A percentile compares a stretch with the other conserved stretches of the same genome.
Conservation (phyloP, 2,329 filamentous ascomycete genomes). For the Raffaelea ambrosiae region DNA sequence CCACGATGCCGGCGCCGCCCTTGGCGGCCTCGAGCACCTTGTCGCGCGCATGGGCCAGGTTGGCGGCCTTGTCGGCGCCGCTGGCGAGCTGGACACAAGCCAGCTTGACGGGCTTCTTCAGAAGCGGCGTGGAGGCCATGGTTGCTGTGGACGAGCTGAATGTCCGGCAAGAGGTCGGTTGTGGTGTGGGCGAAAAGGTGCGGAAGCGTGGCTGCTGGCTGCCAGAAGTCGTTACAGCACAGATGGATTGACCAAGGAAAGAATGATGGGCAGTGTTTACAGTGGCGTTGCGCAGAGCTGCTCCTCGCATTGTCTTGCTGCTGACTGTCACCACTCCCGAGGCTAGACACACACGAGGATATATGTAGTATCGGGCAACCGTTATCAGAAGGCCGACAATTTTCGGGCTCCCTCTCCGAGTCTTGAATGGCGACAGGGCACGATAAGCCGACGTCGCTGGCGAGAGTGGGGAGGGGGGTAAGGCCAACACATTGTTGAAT, state of each 20-base stretch:
- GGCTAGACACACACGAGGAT: background rate
- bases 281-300: background rate
- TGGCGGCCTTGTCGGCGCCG: conserved; percentile 73
- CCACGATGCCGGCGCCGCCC: conserved; percentile 73
- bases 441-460: too few species aligned
- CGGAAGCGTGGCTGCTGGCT: too few species aligned
- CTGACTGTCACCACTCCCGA: background rate
- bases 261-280: too few species aligned
- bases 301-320: background rate
- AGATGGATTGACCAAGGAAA: too few species aligned
- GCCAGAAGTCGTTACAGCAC: too few species aligned
- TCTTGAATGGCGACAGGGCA: too few species aligned
- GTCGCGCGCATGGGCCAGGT: conserved; percentile 70
- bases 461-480: too few species aligned
- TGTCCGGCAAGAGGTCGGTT: too few species aligned
- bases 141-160: background rate
- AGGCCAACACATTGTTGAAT: too few species aligned
- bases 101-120: conserved; percentile 71
- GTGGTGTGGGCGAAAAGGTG: too few species aligned
- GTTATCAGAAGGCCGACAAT: background rate
- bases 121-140: conserved; percentile 30
- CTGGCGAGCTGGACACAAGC: conserved; percentile 75
- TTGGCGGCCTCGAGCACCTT: conserved; percentile 76
- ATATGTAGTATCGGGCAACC: background rate
- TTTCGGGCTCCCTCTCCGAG: too few species aligned